A percentile compares a stretch with the other conserved stretches of the same genome.
These are phyloP conservation scores for Pestalotiopsis sp. DNA, from an alignment of 2,329 filamentous ascomycete genomes.

Conservation along the genomic window DNA sequence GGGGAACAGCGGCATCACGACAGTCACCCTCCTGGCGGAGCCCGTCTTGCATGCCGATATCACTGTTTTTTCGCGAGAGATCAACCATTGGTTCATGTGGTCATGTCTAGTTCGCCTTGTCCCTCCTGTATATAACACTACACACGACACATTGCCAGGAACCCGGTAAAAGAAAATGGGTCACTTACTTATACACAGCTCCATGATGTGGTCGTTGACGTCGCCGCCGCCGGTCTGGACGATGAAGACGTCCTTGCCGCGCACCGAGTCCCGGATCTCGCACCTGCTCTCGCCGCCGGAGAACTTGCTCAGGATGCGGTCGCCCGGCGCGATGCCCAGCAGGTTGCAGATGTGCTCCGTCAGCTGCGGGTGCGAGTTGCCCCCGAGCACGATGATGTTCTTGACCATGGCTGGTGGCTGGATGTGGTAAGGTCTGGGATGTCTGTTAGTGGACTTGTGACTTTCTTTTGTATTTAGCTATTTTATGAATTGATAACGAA, in stretches of 20 bases:
- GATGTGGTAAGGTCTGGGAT: background rate
- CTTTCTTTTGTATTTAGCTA: too few species aligned
- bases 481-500: too few species aligned
- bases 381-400: constrained; percentile 92
- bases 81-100: background rate
- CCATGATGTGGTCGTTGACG: constrained; percentile 95
- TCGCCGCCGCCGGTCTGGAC: constrained; percentile 91
- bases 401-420: constrained; percentile 71
- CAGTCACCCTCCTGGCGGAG: constrained; percentile 90
- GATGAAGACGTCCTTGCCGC: constrained; percentile 98
- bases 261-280: constrained; percentile 94
- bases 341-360: constrained; percentile 86
- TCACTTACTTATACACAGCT: constrained; percentile 77
- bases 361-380: constrained; percentile 88
- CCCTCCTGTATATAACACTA: background rate
- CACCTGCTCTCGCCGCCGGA: constrained; percentile 93
- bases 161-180: background rate
- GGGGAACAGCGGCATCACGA: constrained; percentile 91
- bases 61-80: constrained; percentile 39
- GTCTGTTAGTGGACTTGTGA: background rate
- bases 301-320: constrained; percentile 88
- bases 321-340: constrained; percentile 82
- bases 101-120: background rate
- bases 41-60: constrained; percentile 97
- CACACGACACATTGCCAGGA: background rate